Evolutionary conservation across 768 basidiomycete genomes (phyloP).

Genomic region (Pleurotus ostreatus): DNA sequence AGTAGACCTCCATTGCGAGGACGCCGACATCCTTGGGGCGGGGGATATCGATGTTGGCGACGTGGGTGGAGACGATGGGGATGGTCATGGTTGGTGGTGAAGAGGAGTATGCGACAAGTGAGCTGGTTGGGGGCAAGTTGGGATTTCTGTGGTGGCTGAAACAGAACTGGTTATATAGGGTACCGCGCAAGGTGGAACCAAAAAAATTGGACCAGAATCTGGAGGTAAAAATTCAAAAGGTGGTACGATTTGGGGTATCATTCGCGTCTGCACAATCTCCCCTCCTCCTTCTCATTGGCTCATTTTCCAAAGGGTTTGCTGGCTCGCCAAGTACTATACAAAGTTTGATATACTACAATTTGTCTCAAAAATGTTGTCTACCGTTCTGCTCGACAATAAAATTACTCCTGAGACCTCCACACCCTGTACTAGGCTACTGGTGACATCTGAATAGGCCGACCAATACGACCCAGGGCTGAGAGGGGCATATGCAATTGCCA

Average conservation of each 20-base stretch:
- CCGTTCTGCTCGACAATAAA: no score
- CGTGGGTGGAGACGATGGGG: slow-evolving; percentile 27
- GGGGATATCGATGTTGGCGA: slow-evolving; percentile 32
- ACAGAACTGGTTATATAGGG: slow-evolving; percentile 13
- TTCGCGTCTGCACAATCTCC: not conserved
- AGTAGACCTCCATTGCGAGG: slow-evolving; percentile 91
- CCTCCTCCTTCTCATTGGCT: not conserved
- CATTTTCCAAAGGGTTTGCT: not conserved
- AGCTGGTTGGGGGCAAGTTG: slow-evolving; percentile 11
- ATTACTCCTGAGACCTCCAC: not conserved
- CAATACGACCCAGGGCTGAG: not conserved
- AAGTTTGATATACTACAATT: not conserved
- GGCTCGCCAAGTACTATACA: not conserved
- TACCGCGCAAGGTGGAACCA: not conserved
- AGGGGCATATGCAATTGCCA: not conserved
- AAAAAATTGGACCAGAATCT: slow-evolving; percentile 9
- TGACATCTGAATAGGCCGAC: not conserved
- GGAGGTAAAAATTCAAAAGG: slow-evolving; percentile 7
- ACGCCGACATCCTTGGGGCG: slow-evolving; percentile 94
- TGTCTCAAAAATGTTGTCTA: not conserved
- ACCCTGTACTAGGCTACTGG: not conserved
- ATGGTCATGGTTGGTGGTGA: slow-evolving; percentile 31
- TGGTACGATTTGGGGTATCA: slow-evolving; percentile 14
- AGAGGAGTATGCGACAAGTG: slow-evolving; percentile 1
- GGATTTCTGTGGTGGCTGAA: not conserved